These are phyloP conservation scores for Fagus crenata DNA, from an alignment of 306 rosid genomes.

Conservation along the genomic window DNA sequence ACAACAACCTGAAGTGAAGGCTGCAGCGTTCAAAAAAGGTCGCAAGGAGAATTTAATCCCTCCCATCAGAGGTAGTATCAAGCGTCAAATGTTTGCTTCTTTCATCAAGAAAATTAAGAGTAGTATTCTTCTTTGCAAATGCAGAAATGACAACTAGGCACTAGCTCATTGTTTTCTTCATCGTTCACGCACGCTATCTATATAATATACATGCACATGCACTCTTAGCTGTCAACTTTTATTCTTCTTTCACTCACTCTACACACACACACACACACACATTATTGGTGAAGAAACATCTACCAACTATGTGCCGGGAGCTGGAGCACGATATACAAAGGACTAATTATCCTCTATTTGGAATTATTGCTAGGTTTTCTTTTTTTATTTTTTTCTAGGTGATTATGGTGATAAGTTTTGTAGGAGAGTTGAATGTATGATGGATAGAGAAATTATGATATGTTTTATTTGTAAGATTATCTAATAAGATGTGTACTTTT, in stretches of 20 bases:
- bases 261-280: too few species aligned
- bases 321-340: too few species aligned
- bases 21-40: not conserved
- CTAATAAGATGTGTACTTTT: not conserved
- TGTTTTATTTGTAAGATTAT: not conserved
- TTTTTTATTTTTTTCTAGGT: too few species aligned
- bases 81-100: not conserved
- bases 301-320: too few species aligned
- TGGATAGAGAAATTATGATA: not conserved
- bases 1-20: not conserved
- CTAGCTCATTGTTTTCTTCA: not conserved
- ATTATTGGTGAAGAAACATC: too few species aligned
- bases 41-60: not conserved
- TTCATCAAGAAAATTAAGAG: not conserved
- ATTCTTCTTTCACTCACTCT: too few species aligned
- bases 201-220: too few species aligned
- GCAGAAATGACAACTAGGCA: not conserved
- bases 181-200: not conserved
- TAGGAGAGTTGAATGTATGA: not conserved
- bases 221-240: too few species aligned
- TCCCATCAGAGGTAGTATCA: not conserved
- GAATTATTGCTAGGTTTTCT: too few species aligned
- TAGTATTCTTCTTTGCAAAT: not conserved
- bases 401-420: not conserved
- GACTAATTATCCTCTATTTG: too few species aligned